phyloP scores from a whole-genome alignment of 441 rosid genomes.

The Corymbia citriodora region DNA sequence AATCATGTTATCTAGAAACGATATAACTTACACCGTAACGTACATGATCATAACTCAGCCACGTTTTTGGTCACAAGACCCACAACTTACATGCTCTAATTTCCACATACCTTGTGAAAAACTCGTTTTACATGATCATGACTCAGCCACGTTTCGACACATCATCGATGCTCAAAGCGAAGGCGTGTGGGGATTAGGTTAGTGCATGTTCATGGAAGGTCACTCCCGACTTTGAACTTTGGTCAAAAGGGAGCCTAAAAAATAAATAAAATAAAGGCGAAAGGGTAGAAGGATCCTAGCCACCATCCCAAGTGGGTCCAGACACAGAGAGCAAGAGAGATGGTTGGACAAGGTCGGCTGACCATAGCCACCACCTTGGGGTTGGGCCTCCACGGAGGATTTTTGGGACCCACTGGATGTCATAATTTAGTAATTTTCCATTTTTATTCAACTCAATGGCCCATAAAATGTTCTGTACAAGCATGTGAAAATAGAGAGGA shows the following conservation, averaged over 20 bases:
- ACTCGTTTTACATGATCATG: background rate
- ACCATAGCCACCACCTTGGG: background rate
- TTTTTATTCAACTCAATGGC: background rate
- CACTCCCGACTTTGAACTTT: background rate
- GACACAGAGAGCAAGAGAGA: background rate
- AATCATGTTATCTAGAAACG: background rate
- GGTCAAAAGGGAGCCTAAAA: background rate
- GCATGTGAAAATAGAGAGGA: background rate
- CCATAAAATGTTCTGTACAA: rapidly evolving
- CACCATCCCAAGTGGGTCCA: background rate
- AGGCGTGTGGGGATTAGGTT: background rate
- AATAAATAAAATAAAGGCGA: background rate
- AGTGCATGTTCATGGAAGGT: background rate
- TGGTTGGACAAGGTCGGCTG: background rate
- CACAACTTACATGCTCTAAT: background rate
- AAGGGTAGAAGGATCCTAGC: background rate
- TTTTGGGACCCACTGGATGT: background rate
- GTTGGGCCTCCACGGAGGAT: background rate
- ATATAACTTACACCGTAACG: background rate
- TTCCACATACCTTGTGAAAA: background rate
- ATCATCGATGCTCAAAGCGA: background rate
- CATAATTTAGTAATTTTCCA: background rate
- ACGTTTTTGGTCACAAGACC: background rate
- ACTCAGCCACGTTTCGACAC: background rate
- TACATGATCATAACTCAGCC: background rate